phyloP scores from a whole-genome alignment of 2,329 filamentous ascomycete genomes.

The Neocatenulostroma microsporum region DNA sequence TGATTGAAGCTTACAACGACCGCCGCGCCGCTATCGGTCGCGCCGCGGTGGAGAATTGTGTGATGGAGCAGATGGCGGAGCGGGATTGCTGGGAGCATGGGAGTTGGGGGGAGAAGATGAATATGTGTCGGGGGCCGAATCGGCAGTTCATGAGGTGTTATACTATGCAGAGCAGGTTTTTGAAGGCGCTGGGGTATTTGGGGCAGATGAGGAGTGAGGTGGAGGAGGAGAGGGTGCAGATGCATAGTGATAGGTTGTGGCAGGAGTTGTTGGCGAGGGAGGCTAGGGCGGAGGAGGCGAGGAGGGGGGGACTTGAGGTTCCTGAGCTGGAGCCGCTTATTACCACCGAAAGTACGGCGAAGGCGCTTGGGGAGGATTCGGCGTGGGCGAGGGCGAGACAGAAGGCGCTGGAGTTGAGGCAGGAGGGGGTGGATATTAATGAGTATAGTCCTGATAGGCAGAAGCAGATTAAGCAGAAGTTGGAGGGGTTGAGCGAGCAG shows the following conservation, averaged over 20 bases:
- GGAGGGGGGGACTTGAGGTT: slow-evolving; percentile 45
- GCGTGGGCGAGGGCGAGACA: slow-evolving; percentile 23
- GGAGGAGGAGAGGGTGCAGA: slow-evolving; percentile 78
- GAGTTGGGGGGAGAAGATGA: slow-evolving; percentile 58
- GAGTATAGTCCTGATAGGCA: slow-evolving; percentile 47
- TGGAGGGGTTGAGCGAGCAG: slow-evolving; percentile 28
- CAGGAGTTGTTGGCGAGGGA: slow-evolving; percentile 82
- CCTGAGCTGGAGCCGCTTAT: slow-evolving; percentile 56
- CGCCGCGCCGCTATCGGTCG: slow-evolving; percentile 68
- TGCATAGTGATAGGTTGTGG: slow-evolving; percentile 89
- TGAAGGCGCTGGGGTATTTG: slow-evolving; percentile 85
- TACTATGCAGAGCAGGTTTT: slow-evolving; percentile 79
- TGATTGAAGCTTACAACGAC: slow-evolving; percentile 77
- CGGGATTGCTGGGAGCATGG: slow-evolving; percentile 74
- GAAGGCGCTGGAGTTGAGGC: slow-evolving; percentile 21
- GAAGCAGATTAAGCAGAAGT: slow-evolving; percentile 47
- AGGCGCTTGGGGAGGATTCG: slow-evolving; percentile 25
- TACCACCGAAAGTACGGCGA: slow-evolving; percentile 18
- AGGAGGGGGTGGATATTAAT: slow-evolving; percentile 44
- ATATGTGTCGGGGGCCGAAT: slow-evolving; percentile 74
- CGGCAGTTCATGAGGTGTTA: slow-evolving; percentile 78
- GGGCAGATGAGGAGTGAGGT: slow-evolving; percentile 56
- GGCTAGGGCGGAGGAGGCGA: slow-evolving; percentile 60
- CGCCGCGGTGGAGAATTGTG: slow-evolving; percentile 88
- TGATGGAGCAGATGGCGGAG: slow-evolving; percentile 75